These are phyloP conservation scores for Neoarthrinium moseri DNA, from an alignment of 2,329 filamentous ascomycete species.

Conservation along the genomic window DNA sequence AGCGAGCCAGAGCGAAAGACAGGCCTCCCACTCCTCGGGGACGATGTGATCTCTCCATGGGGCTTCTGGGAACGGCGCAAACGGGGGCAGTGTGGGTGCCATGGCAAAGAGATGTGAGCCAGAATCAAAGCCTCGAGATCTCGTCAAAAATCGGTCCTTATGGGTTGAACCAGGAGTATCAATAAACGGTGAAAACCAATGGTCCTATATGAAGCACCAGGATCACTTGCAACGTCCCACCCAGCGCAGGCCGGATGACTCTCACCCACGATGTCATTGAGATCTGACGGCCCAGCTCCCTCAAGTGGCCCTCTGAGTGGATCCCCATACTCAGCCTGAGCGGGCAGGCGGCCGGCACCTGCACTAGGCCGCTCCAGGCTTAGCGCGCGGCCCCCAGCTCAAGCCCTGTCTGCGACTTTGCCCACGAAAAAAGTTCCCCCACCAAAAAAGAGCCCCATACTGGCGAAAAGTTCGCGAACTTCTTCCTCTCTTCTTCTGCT, in stretches of 20 bases:
- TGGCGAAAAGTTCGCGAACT: neutral
- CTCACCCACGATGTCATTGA: constrained; percentile 5
- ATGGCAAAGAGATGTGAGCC: constrained; percentile 22
- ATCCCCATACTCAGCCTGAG: neutral
- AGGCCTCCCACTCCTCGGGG: constrained; percentile 72
- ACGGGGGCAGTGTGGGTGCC: constrained; percentile 57
- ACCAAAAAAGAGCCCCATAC: neutral
- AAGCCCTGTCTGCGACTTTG: neutral
- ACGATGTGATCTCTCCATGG: constrained; percentile 65
- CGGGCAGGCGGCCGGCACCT: constrained; percentile 1
- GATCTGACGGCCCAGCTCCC: neutral
- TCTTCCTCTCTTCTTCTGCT: constrained; percentile 11
- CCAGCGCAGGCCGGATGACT: constrained; percentile 10
- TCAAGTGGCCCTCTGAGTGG: constrained; percentile 1
- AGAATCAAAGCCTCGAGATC: neutral
- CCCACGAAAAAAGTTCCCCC: constrained; percentile 6
- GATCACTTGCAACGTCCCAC: neutral
- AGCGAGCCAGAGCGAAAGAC: constrained; percentile 73
- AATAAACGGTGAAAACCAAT: neutral
- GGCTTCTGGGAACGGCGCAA: constrained; percentile 75
- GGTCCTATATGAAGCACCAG: neutral
- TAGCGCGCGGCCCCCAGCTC: neutral
- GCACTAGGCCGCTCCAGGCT: neutral
- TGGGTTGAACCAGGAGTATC: neutral
- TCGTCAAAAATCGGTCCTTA: neutral